phyloP scores from a whole-genome alignment of 1,284 basidiomycete genomes.

The Puccinia brachypodii region DNA sequence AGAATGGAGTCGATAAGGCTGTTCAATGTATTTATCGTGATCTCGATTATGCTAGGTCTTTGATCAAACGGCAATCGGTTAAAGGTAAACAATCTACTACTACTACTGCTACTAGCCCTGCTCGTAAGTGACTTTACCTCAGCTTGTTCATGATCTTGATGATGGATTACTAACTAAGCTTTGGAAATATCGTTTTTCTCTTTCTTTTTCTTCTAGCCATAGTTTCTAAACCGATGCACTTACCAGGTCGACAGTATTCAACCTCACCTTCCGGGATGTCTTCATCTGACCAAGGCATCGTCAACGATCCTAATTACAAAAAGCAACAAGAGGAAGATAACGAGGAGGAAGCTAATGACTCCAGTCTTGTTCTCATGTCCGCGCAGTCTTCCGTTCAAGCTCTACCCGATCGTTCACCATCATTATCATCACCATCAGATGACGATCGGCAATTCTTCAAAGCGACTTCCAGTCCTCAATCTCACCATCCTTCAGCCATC shows the following conservation, averaged over 20 bases:
- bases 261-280: too few relatives aligned
- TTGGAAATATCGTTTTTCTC: too few relatives aligned
- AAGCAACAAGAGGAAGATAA: too few relatives aligned
- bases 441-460: neutral
- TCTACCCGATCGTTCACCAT: neutral
- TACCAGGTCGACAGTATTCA: too few relatives aligned
- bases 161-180: too few relatives aligned
- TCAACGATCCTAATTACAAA: too few relatives aligned
- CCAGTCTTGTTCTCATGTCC: conserved; percentile 8
- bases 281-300: too few relatives aligned
- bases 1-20: conserved; percentile 53
- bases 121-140: neutral
- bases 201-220: neutral
- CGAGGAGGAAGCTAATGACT: neutral
- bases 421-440: neutral
- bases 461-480: neutral
- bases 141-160: too few relatives aligned
- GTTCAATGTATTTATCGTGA: conserved; percentile 55
- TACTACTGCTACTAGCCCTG: too few relatives aligned
- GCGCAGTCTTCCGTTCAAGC: neutral
- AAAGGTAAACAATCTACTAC: neutral
- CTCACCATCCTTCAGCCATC: neutral
- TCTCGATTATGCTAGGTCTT: conserved; percentile 54
- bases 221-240: too few relatives aligned
- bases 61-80: conserved; percentile 50